Evolutionary conservation across 2,329 filamentous ascomycete species (phyloP).

Genomic region (Arthroderma sp.): DNA sequence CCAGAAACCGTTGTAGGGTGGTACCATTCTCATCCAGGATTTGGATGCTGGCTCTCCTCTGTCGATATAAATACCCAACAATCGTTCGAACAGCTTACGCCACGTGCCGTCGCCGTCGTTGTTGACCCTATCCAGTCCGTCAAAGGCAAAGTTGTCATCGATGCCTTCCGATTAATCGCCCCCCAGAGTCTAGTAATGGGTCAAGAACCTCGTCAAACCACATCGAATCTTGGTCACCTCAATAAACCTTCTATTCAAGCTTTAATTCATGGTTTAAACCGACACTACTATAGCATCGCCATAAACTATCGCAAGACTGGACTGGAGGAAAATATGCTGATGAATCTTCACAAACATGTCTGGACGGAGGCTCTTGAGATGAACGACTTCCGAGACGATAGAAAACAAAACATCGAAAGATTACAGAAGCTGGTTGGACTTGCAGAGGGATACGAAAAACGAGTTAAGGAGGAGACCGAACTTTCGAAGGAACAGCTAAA

Average conservation of each 20-base stretch:
- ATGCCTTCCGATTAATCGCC: slow-evolving; percentile 97
- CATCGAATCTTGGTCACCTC: slow-evolving; percentile 90
- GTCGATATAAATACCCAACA: slow-evolving; percentile 99
- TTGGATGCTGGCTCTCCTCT: slow-evolving; percentile 96
- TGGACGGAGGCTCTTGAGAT: slow-evolving; percentile 97
- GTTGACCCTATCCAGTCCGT: slow-evolving; percentile 98
- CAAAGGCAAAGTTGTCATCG: slow-evolving; percentile 98
- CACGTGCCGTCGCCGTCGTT: slow-evolving; percentile 91
- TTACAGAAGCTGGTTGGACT: slow-evolving; percentile 78
- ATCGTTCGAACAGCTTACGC: slow-evolving; percentile 97
- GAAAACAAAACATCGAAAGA: slow-evolving; percentile 70
- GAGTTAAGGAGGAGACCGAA: slow-evolving; percentile 97
- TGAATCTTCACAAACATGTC: slow-evolving; percentile 99
- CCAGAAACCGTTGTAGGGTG: slow-evolving; percentile 96
- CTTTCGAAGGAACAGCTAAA: slow-evolving; percentile 94
- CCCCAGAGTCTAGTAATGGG: slow-evolving; percentile 96
- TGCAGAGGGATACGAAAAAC: slow-evolving; percentile 94
- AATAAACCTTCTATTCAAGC: slow-evolving; percentile 99
- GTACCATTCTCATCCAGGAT: slow-evolving; percentile 99
- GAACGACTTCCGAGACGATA: slow-evolving; percentile 85
- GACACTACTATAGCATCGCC: slow-evolving; percentile 97
- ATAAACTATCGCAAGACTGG: slow-evolving; percentile 98
- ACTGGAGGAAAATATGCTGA: slow-evolving; percentile 97
- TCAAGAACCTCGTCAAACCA: slow-evolving; percentile 93
- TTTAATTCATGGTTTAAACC: slow-evolving; percentile 91